phyloP scores from a whole-genome alignment of 441 rosid genomes.

The Populus hybrid region DNA sequence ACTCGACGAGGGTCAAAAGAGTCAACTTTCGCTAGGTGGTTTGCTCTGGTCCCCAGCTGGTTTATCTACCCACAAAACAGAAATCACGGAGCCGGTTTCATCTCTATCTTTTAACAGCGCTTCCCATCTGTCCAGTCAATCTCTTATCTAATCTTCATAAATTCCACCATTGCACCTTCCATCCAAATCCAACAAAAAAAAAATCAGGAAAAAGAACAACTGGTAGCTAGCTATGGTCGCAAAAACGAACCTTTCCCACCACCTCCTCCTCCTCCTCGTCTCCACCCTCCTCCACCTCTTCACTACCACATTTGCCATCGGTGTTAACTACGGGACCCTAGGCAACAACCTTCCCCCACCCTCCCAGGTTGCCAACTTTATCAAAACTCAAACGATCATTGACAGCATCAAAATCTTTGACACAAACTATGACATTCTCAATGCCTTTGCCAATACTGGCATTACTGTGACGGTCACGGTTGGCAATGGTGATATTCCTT shows the following conservation, averaged over 20 bases:
- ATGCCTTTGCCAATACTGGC: slow-evolving; percentile 55
- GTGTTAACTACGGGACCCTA: slow-evolving; percentile 76
- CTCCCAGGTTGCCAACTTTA: slow-evolving; percentile 53
- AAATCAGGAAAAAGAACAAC: background rate
- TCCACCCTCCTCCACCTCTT: slow-evolving; percentile 15
- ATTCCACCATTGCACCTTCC: background rate
- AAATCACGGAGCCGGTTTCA: background rate
- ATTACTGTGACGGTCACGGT: slow-evolving; percentile 62
- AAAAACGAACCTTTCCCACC: slow-evolving; percentile 17
- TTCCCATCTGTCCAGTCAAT: background rate
- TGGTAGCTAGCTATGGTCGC: background rate
- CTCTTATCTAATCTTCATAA: background rate
- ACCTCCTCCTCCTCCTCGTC: slow-evolving; percentile 17
- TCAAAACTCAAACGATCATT: slow-evolving; percentile 55
- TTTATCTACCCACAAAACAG: background rate
- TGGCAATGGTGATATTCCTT: slow-evolving; percentile 53
- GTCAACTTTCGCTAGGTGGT: background rate
- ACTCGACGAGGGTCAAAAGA: background rate
- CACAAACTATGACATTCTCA: slow-evolving; percentile 54
- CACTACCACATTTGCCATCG: slow-evolving; percentile 33
- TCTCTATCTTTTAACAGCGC: background rate
- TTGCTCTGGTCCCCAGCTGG: background rate
- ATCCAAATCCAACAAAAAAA: background rate
- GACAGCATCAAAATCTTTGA: slow-evolving; percentile 66
- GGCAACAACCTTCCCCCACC: slow-evolving; percentile 75